Conservation (phyloP, 441 rosid species). For the Corymbia citriodora region DNA sequence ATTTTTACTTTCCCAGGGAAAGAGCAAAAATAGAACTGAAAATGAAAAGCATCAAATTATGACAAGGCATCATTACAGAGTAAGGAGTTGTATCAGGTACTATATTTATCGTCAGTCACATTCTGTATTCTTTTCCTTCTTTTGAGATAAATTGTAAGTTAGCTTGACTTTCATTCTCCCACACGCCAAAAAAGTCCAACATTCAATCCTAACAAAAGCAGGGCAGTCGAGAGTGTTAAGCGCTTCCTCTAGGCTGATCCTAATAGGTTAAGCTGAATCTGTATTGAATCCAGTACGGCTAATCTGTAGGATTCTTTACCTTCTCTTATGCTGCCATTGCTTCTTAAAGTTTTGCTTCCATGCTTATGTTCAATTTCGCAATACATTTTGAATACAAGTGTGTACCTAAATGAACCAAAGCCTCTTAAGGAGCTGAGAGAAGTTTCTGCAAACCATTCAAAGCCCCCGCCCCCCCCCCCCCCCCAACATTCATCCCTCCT, state of each 20-base stretch:
- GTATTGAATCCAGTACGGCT: neutral
- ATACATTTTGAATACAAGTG: neutral
- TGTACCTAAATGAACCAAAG: neutral
- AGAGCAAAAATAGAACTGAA: neutral
- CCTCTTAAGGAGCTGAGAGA: neutral
- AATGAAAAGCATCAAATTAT: neutral
- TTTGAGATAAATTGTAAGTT: neutral
- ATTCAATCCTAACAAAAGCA: neutral
- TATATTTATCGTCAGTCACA: rapidly evolving
- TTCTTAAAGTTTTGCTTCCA: neutral
- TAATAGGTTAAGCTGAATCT: too few species aligned
- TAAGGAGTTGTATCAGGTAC: slow-evolving; percentile 17
- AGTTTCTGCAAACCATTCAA: neutral
- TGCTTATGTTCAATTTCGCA: neutral
- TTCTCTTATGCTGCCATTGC: neutral
- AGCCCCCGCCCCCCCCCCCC: too few species aligned
- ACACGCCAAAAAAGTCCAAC: neutral
- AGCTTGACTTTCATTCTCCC: neutral
- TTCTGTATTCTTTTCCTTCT: neutral
- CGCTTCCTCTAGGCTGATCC: too few species aligned
- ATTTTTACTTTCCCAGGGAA: neutral
- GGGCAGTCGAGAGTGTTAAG: too few species aligned
- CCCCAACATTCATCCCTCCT: too few species aligned
- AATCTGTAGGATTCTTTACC: neutral
- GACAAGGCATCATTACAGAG: slow-evolving; percentile 12